A percentile compares a stretch with the other conserved stretches of the same genome.
Evolutionary conservation across 2,329 filamentous ascomycete species (phyloP).

Genomic region (Ophiostoma quercus): DNA sequence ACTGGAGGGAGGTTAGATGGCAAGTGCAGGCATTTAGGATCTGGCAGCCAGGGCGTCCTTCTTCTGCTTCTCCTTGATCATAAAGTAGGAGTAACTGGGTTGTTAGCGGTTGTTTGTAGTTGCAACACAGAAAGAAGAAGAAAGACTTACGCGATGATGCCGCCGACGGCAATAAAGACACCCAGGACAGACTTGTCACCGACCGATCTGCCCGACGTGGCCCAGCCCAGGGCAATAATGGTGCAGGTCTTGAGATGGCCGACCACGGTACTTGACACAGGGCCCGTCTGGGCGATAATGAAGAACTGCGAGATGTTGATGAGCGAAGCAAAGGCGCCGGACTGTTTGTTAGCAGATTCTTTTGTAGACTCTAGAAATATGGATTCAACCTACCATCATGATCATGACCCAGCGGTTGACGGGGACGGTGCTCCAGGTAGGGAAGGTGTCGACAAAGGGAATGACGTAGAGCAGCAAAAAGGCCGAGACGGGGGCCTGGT

Average conservation of each 20-base stretch:
- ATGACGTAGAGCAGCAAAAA: constrained; percentile 61
- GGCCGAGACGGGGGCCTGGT: constrained; percentile 60
- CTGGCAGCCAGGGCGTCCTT: constrained; percentile 20
- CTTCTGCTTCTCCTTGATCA: constrained; percentile 31
- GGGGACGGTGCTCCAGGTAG: constrained; percentile 49
- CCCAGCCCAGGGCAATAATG: constrained; percentile 61
- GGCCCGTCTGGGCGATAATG: constrained; percentile 56
- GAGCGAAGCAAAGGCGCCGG: constrained; percentile 56
- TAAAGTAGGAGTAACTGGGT: constrained; percentile 33
- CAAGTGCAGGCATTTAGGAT: constrained; percentile 8
- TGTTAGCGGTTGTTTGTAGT: not conserved
- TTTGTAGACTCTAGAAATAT: no score
- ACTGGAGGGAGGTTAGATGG: not conserved
- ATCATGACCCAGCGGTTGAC: constrained; percentile 54
- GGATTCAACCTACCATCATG: constrained; percentile 43
- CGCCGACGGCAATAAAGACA: constrained; percentile 51
- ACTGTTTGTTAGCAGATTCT: constrained; percentile 39
- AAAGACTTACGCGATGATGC: constrained; percentile 50
- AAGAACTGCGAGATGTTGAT: constrained; percentile 63
- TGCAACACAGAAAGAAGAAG: not conserved
- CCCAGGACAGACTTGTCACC: constrained; percentile 52
- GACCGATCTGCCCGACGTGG: constrained; percentile 49
- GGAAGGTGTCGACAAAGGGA: constrained; percentile 60
- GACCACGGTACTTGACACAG: constrained; percentile 61
- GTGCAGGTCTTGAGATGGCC: constrained; percentile 62